These are phyloP conservation scores for Tulasnella sp. DNA, from an alignment of 768 basidiomycete species.

Conservation along the genomic window DNA sequence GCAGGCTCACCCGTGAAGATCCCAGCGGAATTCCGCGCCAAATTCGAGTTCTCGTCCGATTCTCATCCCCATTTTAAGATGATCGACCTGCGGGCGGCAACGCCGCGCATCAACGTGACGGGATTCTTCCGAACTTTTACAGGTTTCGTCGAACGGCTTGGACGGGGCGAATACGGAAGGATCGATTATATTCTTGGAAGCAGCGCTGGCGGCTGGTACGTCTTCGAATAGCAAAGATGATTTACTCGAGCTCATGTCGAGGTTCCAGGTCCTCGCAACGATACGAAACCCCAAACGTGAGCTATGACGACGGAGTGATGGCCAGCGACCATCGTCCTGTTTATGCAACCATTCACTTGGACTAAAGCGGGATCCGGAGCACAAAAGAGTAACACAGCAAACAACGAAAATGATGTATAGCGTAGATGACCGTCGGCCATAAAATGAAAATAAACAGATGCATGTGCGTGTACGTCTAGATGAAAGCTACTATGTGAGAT, in stretches of 20 bases:
- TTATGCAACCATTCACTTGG: slow-evolving; percentile 41
- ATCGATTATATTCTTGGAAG: slow-evolving; percentile 62
- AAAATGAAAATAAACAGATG: slow-evolving; percentile 4
- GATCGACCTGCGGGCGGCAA: slow-evolving; percentile 51
- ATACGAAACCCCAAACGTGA: slow-evolving; percentile 49
- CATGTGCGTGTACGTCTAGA: not conserved
- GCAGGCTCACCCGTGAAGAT: slow-evolving; percentile 48
- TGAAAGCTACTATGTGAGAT: not conserved
- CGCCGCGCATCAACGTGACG: slow-evolving; percentile 50
- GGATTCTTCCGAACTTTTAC: slow-evolving; percentile 46
- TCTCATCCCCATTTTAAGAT: slow-evolving; percentile 46
- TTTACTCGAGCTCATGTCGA: slow-evolving; percentile 40
- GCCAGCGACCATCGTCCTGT: slow-evolving; percentile 63
- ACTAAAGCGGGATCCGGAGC: not conserved
- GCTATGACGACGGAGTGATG: slow-evolving; percentile 57
- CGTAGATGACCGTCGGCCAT: not conserved
- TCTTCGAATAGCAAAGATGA: slow-evolving; percentile 16
- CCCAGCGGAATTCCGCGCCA: slow-evolving; percentile 50
- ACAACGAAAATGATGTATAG: slow-evolving; percentile 4
- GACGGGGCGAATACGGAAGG: slow-evolving; percentile 39
- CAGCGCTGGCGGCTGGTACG: slow-evolving; percentile 53
- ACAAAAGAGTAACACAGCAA: not conserved
- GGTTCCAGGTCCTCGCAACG: slow-evolving; percentile 41
- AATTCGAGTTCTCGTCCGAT: slow-evolving; percentile 46
- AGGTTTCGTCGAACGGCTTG: slow-evolving; percentile 10